Conservation (phyloP, 805 yeast genomes). For the Helenozyma rhizophorensis region DNA sequence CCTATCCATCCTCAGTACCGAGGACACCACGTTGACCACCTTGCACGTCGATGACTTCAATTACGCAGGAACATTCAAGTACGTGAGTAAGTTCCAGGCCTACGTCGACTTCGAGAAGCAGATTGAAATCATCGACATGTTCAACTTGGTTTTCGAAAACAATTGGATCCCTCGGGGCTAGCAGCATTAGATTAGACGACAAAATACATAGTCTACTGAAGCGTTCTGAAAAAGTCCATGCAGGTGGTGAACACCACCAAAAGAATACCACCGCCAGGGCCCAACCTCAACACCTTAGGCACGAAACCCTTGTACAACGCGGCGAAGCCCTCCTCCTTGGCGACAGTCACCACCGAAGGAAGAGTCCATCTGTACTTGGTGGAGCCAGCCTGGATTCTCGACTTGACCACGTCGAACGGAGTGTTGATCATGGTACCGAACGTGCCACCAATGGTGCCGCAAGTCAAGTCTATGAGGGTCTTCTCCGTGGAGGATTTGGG, state of each 20-base stretch:
- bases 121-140: conserved; percentile 7
- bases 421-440: conserved; percentile 93
- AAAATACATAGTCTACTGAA: conserved; percentile 21
- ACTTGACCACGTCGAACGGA: conserved; percentile 96
- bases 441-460: conserved; percentile 97
- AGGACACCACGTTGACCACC: conserved; percentile 3
- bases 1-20: conserved; percentile 7
- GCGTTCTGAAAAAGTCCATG: conserved; percentile 87
- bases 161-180: conserved; percentile 2
- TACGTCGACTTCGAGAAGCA: conserved; percentile 6
- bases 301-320: conserved; percentile 95
- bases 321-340: conserved; percentile 84
- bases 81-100: conserved; percentile 4
- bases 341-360: conserved; percentile 71
- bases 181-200: neutral
- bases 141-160: conserved; percentile 5
- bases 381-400: conserved; percentile 89
- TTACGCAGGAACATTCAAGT: conserved; percentile 20
- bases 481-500: conserved; percentile 68
- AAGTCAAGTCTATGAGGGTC: conserved; percentile 80
- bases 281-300: conserved; percentile 95
- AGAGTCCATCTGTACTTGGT: conserved; percentile 91
- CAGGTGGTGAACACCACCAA: conserved; percentile 93
- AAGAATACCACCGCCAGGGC: conserved; percentile 99
- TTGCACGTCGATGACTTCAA: conserved; percentile 9